A percentile compares a stretch with the other conserved stretches of the same genome.
These are phyloP conservation scores for Globisporangium spinosum DNA, from an alignment of 352 stramenopile species.

Conservation along the genomic window DNA sequence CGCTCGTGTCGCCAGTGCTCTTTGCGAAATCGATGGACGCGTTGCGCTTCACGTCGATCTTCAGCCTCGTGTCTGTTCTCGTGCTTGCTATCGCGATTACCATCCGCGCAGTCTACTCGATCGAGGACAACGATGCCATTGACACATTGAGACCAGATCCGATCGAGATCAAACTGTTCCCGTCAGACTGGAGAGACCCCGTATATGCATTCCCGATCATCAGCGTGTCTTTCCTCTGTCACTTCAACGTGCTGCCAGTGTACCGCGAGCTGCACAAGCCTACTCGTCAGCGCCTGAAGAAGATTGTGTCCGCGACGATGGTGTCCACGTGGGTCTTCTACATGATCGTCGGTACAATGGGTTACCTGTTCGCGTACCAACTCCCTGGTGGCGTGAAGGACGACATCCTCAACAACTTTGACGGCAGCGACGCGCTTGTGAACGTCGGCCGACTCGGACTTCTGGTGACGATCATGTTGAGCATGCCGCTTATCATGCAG, in stretches of 20 bases:
- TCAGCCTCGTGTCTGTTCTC: constrained; percentile 68
- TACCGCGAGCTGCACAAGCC: constrained; percentile 95
- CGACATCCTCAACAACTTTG: constrained; percentile 90
- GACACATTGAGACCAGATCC: constrained; percentile 5
- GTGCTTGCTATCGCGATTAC: constrained; percentile 73
- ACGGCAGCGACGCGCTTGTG: constrained; percentile 67
- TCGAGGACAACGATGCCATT: constrained; percentile 4
- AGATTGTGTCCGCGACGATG: constrained; percentile 91
- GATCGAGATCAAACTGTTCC: constrained; percentile 54
- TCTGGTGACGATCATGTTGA: constrained; percentile 80
- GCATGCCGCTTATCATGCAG: constrained; percentile 83
- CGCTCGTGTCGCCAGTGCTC: constrained; percentile 65
- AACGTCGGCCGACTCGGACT: constrained; percentile 79
- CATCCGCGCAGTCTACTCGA: constrained; percentile 35
- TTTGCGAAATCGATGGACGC: constrained; percentile 78
- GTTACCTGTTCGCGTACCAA: constrained; percentile 86
- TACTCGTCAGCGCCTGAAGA: constrained; percentile 87
- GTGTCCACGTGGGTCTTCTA: constrained; percentile 93
- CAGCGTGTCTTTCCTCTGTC: constrained; percentile 96
- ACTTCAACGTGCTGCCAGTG: constrained; percentile 97
- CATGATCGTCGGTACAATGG: constrained; percentile 90
- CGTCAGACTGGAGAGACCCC: constrained; percentile 56
- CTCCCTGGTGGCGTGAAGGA: constrained; percentile 59
- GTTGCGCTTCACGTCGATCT: constrained; percentile 79
- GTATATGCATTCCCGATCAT: constrained; percentile 93